Conservation (phyloP, 768 basidiomycete species). For the Gloeophyllum trabeum region DNA sequence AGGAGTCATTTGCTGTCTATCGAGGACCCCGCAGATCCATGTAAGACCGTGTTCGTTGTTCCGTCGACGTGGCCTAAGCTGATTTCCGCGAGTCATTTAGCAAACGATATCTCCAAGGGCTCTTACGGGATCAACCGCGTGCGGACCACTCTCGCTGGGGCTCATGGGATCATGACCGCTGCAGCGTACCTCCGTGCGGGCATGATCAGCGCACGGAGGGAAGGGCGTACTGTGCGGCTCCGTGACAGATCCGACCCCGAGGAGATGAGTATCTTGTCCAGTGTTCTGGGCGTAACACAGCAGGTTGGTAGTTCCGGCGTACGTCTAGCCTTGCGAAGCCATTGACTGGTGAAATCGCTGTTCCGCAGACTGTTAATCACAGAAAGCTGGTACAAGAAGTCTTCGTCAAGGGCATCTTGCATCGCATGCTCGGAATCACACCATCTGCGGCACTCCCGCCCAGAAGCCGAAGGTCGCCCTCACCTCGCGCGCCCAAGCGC, state of each 20-base stretch:
- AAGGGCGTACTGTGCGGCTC: conserved; percentile 36
- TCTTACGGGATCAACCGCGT: conserved; percentile 81
- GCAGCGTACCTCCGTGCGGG: conserved; percentile 57
- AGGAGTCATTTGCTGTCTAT: conserved; percentile 60
- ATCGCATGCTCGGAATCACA: conserved; percentile 41
- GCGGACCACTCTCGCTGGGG: conserved; percentile 75
- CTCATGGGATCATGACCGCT: conserved; percentile 65
- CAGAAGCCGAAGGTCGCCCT: neutral
- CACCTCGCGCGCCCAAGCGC: conserved; percentile 5
- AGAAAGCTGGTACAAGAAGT: conserved; percentile 59
- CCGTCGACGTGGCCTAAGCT: neutral
- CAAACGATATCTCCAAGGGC: conserved; percentile 87
- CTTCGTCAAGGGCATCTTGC: conserved; percentile 46
- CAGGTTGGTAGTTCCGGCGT: conserved; percentile 42
- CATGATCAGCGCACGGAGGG: conserved; percentile 43
- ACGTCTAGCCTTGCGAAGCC: neutral
- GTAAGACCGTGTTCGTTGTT: conserved; percentile 35
- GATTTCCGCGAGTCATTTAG: conserved; percentile 25
- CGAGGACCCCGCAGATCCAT: conserved; percentile 85
- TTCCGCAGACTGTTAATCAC: conserved; percentile 58
- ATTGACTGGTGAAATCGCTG: conserved; percentile 1
- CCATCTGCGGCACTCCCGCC: conserved; percentile 5
- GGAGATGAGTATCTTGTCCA: conserved; percentile 70
- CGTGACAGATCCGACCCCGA: conserved; percentile 34
- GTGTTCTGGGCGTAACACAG: conserved; percentile 72